Base-by-base conservation (phyloP, 805 yeast genomes). In the Yarrowia phangngaensis region DNA sequence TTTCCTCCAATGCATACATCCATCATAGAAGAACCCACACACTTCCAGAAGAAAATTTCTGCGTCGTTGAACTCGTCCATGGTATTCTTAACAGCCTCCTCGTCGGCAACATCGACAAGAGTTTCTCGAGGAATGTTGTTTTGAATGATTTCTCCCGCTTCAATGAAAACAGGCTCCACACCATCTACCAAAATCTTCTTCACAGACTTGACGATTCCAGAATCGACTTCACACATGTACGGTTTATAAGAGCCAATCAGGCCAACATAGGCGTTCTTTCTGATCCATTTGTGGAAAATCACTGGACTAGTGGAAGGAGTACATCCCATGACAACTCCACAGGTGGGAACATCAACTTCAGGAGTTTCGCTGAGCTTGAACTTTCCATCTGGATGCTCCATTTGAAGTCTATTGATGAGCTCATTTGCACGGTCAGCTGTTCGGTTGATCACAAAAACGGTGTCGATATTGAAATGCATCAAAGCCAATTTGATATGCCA, bases 161-260 rank as follows among this genome's bases (percentile, higher is more conserved):
- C 50, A 2, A 26, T 26, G 8, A 26, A 31, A 3, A 45, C 50
- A 13, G 38, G 40, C 2, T 45, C 50, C 8, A 19, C 40, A 1
- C 29, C 30, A 13, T 45, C 50, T 2, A 45, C 50, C 8, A 45
- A 20, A 20, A 45, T 45, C 26, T 32, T 31, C 17, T 41, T 30
- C 9, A 41, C 35, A 6, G 20, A 4, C 6, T 31, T 11, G 26
- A 45, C 31, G 6, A 45, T 23, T 3, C 14, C 26, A 2, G 40
- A 23, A 6, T 45, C 50, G 4, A 27, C 50, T 20, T 45, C 50
- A 14, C 40, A 33, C 50, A 45, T 45, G 32, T 45, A 40, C 4
- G 50, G 50, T 31, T 45, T 45, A 32, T 45, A 45, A 8, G 33
- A 26, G 8, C 50, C 50, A 24, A 45, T 45, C 8, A 45, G 32